phyloP scores from a whole-genome alignment of 139 green algal genomes.

The Marvania coccoides region DNA sequence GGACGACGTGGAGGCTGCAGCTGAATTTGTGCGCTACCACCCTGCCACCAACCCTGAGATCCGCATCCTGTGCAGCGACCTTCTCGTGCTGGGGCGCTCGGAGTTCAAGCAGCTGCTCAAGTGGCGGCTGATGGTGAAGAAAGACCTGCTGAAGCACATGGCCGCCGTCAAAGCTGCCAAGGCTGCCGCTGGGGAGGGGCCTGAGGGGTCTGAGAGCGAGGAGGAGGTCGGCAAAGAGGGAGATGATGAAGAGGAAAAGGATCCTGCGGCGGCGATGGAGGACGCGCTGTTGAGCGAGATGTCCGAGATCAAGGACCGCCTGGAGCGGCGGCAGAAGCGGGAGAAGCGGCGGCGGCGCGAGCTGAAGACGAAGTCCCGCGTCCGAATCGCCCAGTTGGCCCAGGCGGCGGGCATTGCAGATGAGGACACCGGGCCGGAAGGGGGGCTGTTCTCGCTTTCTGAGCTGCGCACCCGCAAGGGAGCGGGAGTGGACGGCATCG shows the following conservation, averaged over 20 bases:
- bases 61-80: conserved; percentile 71
- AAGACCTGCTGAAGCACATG: conserved; percentile 16
- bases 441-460: conserved; percentile 40
- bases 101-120: conserved; percentile 98
- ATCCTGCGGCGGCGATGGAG: conserved; percentile 42
- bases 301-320: conserved; percentile 63
- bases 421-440: conserved; percentile 10
- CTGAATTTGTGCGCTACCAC: conserved; percentile 41
- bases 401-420: conserved; percentile 43
- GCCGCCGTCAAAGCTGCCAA: conserved; percentile 3
- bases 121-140: conserved; percentile 33
- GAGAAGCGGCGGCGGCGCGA: conserved; percentile 61
- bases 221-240: neutral
- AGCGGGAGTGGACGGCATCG: conserved; percentile 3
- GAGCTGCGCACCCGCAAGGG: neutral
- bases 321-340: conserved; percentile 52
- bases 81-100: conserved; percentile 67
- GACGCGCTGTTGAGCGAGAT: conserved; percentile 81
- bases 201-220: neutral
- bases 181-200: neutral
- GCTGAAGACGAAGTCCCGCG: conserved; percentile 68
- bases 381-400: conserved; percentile 51
- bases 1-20: conserved; percentile 11
- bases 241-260: conserved; percentile 30
- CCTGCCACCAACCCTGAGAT: conserved; percentile 73